phyloP scores from a whole-genome alignment of 208 protist genomes.

The Acanthamoeba lugdunensis region DNA sequence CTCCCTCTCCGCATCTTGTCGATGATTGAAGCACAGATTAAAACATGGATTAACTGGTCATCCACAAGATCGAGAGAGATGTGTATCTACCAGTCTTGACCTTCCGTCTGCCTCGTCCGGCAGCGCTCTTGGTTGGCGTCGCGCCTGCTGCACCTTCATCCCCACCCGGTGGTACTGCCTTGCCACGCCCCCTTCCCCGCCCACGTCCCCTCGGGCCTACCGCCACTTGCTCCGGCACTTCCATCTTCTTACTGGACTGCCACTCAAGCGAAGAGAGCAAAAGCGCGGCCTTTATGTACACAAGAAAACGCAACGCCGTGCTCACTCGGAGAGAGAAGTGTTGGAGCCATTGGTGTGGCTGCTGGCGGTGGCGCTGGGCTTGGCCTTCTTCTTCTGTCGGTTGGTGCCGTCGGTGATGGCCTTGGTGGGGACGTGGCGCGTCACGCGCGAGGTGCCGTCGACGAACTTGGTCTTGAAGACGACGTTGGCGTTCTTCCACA shows the following conservation, averaged over 20 bases:
- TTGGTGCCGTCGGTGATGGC: conserved; percentile 38
- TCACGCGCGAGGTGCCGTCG: conserved; percentile 87
- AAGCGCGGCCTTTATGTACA: no score
- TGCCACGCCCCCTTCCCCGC: not conserved
- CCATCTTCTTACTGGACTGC: not conserved
- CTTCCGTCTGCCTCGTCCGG: not conserved
- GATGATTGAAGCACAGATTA: no score
- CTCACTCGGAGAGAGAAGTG: not conserved
- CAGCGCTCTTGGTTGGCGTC: not conserved
- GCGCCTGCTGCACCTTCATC: no score
- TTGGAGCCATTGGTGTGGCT: not conserved
- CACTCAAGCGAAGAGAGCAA: no score
- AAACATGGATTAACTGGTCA: no score
- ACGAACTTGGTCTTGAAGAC: conserved; percentile 97
- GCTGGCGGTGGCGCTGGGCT: not conserved
- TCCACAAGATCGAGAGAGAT: no score
- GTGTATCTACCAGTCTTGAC: not conserved
- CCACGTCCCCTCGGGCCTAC: not conserved
- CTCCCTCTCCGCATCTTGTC: not conserved
- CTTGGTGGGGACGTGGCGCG: conserved; percentile 60
- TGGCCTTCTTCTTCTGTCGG: conserved; percentile 33
- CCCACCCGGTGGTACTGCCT: not conserved
- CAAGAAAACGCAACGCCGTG: not conserved
- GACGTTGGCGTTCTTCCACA: conserved; percentile 99
- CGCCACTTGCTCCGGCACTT: not conserved